Base-by-base conservation (phyloP, 371 early-diverging fungal genomes). In the Haplosporangium sp. region DNA sequence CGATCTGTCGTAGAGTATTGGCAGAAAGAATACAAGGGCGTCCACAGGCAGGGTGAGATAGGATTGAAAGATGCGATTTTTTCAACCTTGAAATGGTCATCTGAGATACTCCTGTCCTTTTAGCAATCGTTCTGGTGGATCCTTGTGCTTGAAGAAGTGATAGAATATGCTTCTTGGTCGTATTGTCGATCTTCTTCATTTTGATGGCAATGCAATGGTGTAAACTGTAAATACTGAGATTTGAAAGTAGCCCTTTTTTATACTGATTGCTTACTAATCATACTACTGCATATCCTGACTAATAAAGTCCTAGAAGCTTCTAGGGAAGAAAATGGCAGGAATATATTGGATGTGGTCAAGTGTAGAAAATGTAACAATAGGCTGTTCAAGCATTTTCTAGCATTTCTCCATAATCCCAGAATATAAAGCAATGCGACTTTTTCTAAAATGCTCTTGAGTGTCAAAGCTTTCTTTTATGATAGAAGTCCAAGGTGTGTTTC, bases 51-150 rank as follows among this genome's bases (percentile, higher is more conserved):
- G 48, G 36, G 11, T 6, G 1, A 18, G 59, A 18, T 16, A 47
- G 38, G 5, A 38, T 47, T 59, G 59, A 16, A 46, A 59, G 59
- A 36, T 37, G 8, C 37, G 59, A 13, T 37, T 29, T 59, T 48
- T 38, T 59, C 18, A 59, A n/a, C 47, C 59, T 59, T 48, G 59
- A 59, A 59, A 48, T 38, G 1, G 59, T 59, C 38, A 48, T 48
- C 36, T 46, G 29, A 29, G 36, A 20, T 48, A 59, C 59, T 2
- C 59, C 50, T 8, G 38, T 48, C 38, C 16, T 29, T 59, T 48
- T 47, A 47, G 59, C 48, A 37, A 59, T 40, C 6, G 6, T 47
- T 10, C 12, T 59, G 38, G 12, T 48, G 38, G 60, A 59, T 59
- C 14, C n/a, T 40, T n/a, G 60, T 0, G 37, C 47, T 20, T 50